A percentile compares a stretch with the other conserved stretches of the same genome.
Evolutionary conservation across 1,139 yeast species (phyloP).

Genomic region (Meyerozyma smithsonii): DNA sequence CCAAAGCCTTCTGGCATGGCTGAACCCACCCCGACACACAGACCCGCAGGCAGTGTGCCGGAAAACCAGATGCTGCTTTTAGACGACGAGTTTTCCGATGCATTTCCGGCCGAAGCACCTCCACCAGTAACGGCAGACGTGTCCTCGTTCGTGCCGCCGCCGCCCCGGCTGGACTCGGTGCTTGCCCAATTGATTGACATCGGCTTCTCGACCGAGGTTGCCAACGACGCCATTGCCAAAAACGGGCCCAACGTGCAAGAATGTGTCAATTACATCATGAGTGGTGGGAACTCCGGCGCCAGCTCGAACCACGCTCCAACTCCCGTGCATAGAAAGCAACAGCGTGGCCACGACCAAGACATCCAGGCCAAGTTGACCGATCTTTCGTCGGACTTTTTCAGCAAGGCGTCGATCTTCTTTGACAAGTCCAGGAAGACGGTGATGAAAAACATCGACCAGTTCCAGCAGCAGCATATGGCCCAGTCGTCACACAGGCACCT

Average conservation of each 20-base stretch:
- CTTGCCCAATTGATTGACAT: constrained; percentile 73
- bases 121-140: too few relatives aligned
- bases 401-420: constrained; percentile 59
- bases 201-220: constrained; percentile 65
- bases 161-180: too few relatives aligned
- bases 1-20: neutral
- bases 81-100: constrained; percentile 44
- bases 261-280: constrained; percentile 69
- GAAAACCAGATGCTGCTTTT: constrained; percentile 9
- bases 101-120: constrained; percentile 17
- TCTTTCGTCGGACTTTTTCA: constrained; percentile 56
- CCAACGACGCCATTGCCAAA: constrained; percentile 54
- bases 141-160: too few relatives aligned
- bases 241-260: constrained; percentile 58
- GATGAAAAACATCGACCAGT: constrained; percentile 60
- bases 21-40: neutral
- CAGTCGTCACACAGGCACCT: constrained; percentile 10
- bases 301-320: constrained; percentile 2
- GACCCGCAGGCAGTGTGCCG: neutral
- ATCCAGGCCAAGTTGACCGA: constrained; percentile 49
- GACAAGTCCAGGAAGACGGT: constrained; percentile 59
- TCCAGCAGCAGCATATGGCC: constrained; percentile 30
- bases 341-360: constrained; percentile 15
- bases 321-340: constrained; percentile 6
- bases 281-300: constrained; percentile 18